Evolutionary conservation across 2,329 filamentous ascomycete species (phyloP), one percentile per base, ranked within the genome.

Genomic region (Pseudodiploospora longispora): DNA sequence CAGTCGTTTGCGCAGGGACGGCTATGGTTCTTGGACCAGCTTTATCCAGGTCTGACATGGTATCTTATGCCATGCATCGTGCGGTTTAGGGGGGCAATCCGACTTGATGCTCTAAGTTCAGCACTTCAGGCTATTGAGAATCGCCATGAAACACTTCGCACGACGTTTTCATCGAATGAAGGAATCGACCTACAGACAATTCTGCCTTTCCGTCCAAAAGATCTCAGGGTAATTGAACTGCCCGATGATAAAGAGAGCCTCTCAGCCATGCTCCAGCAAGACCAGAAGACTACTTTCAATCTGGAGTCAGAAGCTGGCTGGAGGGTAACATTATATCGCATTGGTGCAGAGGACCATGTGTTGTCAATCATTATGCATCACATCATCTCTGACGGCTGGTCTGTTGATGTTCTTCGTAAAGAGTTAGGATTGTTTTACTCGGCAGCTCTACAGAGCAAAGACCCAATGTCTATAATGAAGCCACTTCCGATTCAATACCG

Each of bases 331-430:
- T 32, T 60, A 0, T 45, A 50, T 4, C 41, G 46, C 2, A 2
- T 58, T 0, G 47, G 39, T 1, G 40, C 50, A 0, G 30, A 50
- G 1, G 47, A 58, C 2, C 44, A 57, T 40, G 27, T 57, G 2
- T 41, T 60, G 1, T 57, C 54, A 0, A 55, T 59, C 6, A 48
- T 56, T 3, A 55, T 60, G 52, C 58, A 60, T 33, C 58, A 59
- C 10, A 59, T 57, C 19, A 47, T 59, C 5, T 55, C 56, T 0
- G 58, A 60, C 34, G 57, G 58, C 1, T 59, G 57, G 58, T 60
- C 58, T 3, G 40, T 59, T 3, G 55, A 59, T 10, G 47, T 56
- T 19, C 30, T 59, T 0, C 42, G 45, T 2, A 40, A 35, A 2
- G 57, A 59, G 12, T 48, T 59, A 6, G 46, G 31, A 1, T 9